A percentile compares a stretch with the other conserved stretches of the same genome.
These are phyloP conservation scores for Juglanconis oblonga DNA, from an alignment of 2,329 filamentous ascomycete genomes.

Conservation along the genomic window DNA sequence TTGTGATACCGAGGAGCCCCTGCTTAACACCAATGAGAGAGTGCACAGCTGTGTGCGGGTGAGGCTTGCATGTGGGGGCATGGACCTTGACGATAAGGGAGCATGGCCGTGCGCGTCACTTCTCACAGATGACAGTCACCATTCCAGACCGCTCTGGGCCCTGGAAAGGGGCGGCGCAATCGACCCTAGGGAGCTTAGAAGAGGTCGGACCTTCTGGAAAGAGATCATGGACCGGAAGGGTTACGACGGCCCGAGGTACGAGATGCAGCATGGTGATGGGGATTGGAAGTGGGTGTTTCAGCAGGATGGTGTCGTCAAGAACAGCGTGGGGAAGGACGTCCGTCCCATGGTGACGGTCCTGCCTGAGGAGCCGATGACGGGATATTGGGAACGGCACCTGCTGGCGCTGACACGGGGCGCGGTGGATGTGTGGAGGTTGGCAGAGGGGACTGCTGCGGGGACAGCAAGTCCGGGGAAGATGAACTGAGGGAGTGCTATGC, in stretches of 20 bases:
- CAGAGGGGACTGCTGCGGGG: not conserved
- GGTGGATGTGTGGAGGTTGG: slow-evolving; percentile 27
- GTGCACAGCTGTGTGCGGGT: slow-evolving; percentile 31
- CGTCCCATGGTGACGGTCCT: slow-evolving; percentile 22
- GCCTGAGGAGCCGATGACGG: slow-evolving; percentile 31
- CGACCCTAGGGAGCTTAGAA: slow-evolving; percentile 2
- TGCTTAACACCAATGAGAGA: slow-evolving; percentile 36
- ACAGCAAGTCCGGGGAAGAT: not conserved
- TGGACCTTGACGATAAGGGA: slow-evolving; percentile 32
- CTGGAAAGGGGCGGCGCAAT: slow-evolving; percentile 20
- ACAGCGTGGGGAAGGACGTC: slow-evolving; percentile 16
- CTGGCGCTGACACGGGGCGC: slow-evolving; percentile 24
- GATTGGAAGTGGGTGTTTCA: slow-evolving; percentile 30
- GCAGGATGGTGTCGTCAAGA: slow-evolving; percentile 15
- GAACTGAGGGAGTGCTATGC: not conserved
- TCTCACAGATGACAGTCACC: slow-evolving; percentile 9
- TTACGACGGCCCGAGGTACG: slow-evolving; percentile 25
- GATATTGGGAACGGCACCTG: slow-evolving; percentile 32
- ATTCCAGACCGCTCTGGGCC: slow-evolving; percentile 23
- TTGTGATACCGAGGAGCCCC: slow-evolving; percentile 30
- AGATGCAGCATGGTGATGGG: slow-evolving; percentile 24
- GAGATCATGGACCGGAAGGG: slow-evolving; percentile 18
- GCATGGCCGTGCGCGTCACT: slow-evolving; percentile 28
- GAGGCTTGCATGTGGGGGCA: slow-evolving; percentile 26
- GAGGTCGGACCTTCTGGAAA: slow-evolving; percentile 1